A percentile compares a stretch with the other conserved stretches of the same genome.
These are phyloP conservation scores for Aegilops sharonensis DNA, from an alignment of 176 grass and related monocot species.

Conservation along the genomic window DNA sequence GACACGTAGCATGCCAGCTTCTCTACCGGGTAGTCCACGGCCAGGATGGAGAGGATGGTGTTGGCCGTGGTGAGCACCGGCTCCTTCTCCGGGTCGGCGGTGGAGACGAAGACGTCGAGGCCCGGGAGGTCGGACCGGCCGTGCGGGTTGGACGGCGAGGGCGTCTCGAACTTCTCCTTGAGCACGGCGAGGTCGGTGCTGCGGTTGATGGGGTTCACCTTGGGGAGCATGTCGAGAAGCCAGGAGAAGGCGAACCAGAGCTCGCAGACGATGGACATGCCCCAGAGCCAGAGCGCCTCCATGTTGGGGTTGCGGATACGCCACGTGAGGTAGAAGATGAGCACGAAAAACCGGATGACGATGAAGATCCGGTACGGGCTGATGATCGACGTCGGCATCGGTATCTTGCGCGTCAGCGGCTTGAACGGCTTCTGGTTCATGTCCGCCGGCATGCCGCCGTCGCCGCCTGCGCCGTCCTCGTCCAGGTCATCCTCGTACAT, in stretches of 20 bases:
- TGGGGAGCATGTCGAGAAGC: slow-evolving; percentile 86
- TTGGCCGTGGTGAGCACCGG: slow-evolving; percentile 90
- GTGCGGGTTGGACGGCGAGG: slow-evolving; percentile 66
- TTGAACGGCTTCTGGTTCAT: slow-evolving; percentile 83
- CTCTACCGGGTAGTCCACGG: slow-evolving; percentile 90
- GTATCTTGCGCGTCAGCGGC: slow-evolving; percentile 82
- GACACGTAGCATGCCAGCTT: slow-evolving; percentile 95
- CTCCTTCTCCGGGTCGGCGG: slow-evolving; percentile 95
- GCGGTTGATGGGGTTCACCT: slow-evolving; percentile 87
- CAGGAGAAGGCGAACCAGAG: slow-evolving; percentile 99
- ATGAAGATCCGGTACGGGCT: slow-evolving; percentile 94
- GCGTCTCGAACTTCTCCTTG: slow-evolving; percentile 86
- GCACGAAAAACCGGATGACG: slow-evolving; percentile 64
- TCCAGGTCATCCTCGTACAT: slow-evolving; percentile 61
- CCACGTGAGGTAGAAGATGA: slow-evolving; percentile 88
- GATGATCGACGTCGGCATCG: slow-evolving; percentile 80
- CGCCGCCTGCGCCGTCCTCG: slow-evolving; percentile 26
- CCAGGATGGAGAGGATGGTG: slow-evolving; percentile 85
- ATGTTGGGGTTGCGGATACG: slow-evolving; percentile 79
- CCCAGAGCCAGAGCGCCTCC: slow-evolving; percentile 93
- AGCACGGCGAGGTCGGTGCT: slow-evolving; percentile 73
- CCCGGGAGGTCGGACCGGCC: slow-evolving; percentile 86
- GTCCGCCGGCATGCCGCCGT: slow-evolving; percentile 5
- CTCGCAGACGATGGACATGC: slow-evolving; percentile 96
- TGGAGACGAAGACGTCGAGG: slow-evolving; percentile 91